These are phyloP conservation scores for Pichia sp. DNA, from an alignment of 1,139 yeast genomes.

Conservation along the genomic window DNA sequence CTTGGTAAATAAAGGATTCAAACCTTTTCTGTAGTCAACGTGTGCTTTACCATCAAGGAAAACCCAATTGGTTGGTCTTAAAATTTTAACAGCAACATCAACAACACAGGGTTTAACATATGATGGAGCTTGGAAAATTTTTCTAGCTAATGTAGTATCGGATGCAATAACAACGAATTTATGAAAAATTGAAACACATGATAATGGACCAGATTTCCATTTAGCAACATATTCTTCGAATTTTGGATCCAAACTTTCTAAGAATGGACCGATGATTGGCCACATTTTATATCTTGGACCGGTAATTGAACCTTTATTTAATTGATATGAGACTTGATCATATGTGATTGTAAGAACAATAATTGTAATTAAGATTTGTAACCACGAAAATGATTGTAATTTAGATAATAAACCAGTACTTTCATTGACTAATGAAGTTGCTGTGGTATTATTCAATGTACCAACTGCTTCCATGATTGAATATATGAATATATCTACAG, in stretches of 20 bases:
- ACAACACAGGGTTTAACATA: constrained; percentile 96
- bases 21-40: constrained; percentile 81
- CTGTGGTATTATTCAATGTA: constrained; percentile 7
- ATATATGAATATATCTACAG: background rate
- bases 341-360: constrained; percentile 51
- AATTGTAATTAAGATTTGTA: constrained; percentile 46
- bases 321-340: constrained; percentile 75
- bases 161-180: constrained; percentile 95
- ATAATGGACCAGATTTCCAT: constrained; percentile 90
- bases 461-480: constrained; percentile 3
- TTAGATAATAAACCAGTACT: background rate
- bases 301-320: constrained; percentile 78
- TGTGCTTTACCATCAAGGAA: constrained; percentile 94
- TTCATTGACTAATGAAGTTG: constrained; percentile 1
- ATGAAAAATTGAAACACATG: constrained; percentile 96
- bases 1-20: constrained; percentile 83
- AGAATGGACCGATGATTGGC: constrained; percentile 94
- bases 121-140: constrained; percentile 75
- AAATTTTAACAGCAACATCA: constrained; percentile 87
- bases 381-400: constrained; percentile 32
- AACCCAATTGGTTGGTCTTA: constrained; percentile 96
- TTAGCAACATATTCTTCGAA: constrained; percentile 88
- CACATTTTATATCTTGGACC: constrained; percentile 83
- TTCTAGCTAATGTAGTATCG: constrained; percentile 82
- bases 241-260: constrained; percentile 93